Base-by-base conservation (phyloP, 2,329 filamentous ascomycete genomes). In the Aureobasidium musti region DNA sequence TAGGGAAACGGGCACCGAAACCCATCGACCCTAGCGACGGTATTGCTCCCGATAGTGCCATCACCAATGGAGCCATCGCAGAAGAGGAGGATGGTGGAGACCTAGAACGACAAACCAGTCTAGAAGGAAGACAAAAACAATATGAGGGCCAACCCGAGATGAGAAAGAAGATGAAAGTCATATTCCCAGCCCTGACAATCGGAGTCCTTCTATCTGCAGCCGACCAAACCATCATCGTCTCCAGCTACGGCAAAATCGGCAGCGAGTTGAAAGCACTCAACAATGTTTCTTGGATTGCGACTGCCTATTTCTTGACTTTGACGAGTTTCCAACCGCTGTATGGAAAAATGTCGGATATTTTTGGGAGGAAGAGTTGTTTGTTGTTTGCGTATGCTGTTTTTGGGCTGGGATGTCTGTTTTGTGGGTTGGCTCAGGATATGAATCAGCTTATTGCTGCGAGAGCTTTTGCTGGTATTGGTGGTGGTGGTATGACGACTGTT, bases 181-280 rank as follows among this genome's bases (percentile, higher is more conserved):
- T 89, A 65, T 76, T 89, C 39, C 87, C 87, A 2, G 86, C 87
- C 1, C 77, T 89, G 54, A 84, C 82, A 10, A 82, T 89, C 63
- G 87, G 87, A n/a, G 68, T 92, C 47, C 91, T 91, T 73, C 81
- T 94, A 8, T 84, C 88, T 23, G 89, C 90, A 4, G 83, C 89
- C 60, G 91, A 94, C 73, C 89, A 92, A 75, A 91, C 91, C 0
- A 86, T 93, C 64, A 87, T 91, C 35, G 86, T 93, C 57, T 87
- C 87, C n/a, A 88, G 84, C n/a, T 92, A 92, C 75, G 89, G 89
- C 59, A 86, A 84, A 69, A 93, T 94, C 71, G 90, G 90, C 13
- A 91, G 84, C 66, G 91, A 93, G 69, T 79, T 94, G 33, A 82
- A 90, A 61, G 89, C 90, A 1, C 81, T 94, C 63, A 91, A 89